Conservation (phyloP, 371 early-diverging fungal genomes). For the Mucor lusitanicus region DNA sequence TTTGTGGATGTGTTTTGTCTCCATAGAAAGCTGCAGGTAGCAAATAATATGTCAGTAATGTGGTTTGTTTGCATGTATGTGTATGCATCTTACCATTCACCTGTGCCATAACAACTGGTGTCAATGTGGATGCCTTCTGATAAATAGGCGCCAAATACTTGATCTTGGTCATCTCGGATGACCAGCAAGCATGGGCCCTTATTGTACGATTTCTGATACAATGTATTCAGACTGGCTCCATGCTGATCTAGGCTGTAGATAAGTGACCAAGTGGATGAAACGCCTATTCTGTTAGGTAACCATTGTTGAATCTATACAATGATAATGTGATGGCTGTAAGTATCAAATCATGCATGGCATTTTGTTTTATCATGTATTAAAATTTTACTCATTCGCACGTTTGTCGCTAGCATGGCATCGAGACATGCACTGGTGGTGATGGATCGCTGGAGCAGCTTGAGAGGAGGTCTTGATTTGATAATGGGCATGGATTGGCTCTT, state of each 20-base stretch:
- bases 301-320: conserved; percentile 20
- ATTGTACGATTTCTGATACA: conserved; percentile 22
- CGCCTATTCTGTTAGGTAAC: conserved; percentile 28
- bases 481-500: conserved; percentile 4
- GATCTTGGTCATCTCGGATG: conserved; percentile 26
- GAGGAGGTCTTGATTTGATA: background rate
- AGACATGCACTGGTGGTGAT: conserved; percentile 23
- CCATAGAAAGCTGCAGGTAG: conserved; percentile 39
- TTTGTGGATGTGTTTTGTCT: conserved; percentile 18
- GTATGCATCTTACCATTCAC: conserved; percentile 38
- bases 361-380: background rate
- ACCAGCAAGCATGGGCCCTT: conserved; percentile 37
- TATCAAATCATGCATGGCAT: background rate
- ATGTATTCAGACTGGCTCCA: conserved; percentile 37
- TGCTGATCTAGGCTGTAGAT: conserved; percentile 45
- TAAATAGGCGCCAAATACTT: conserved; percentile 44
- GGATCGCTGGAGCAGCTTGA: conserved; percentile 12
- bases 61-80: background rate
- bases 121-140: conserved; percentile 30
- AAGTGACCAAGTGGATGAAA: conserved; percentile 33
- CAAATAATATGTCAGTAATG: background rate
- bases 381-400: conserved; percentile 22
- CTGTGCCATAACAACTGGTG: conserved; percentile 39
- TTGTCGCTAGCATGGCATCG: conserved; percentile 24
- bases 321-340: background rate